A percentile compares a stretch with the other conserved stretches of the same genome.
Evolutionary conservation across 2,329 filamentous ascomycete genomes (phyloP).

Genomic region (Scortechinia acanthostroma): DNA sequence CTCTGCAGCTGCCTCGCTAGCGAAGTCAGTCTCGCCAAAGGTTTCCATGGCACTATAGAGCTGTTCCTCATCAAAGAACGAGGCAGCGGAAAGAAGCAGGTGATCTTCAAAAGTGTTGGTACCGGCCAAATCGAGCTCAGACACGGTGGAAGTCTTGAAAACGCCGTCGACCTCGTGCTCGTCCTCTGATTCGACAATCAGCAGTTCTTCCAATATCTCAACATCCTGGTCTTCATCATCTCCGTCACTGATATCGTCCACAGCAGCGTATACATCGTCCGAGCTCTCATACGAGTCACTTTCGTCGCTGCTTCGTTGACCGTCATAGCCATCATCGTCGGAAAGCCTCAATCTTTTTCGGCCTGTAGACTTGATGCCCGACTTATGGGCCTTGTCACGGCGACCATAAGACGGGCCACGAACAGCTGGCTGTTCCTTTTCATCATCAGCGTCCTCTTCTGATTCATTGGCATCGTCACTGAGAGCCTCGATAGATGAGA

Average conservation of each 20-base stretch:
- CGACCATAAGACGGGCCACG: not conserved
- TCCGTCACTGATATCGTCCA: slow-evolving; percentile 43
- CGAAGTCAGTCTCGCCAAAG: slow-evolving; percentile 1
- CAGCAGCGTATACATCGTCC: slow-evolving; percentile 35
- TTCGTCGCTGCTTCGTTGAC: not conserved
- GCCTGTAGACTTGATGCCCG: not conserved
- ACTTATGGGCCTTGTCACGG: not conserved
- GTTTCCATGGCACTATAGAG: not conserved
- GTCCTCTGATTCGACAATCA: slow-evolving; percentile 26
- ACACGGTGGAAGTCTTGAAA: not conserved
- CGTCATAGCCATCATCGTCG: not conserved
- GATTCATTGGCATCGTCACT: not conserved
- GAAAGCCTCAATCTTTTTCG: not conserved
- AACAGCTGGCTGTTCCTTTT: not conserved
- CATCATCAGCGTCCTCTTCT: not conserved
- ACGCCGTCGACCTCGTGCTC: not conserved
- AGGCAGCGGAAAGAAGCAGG: not conserved
- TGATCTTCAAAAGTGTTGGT: not conserved
- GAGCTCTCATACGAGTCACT: slow-evolving; percentile 18
- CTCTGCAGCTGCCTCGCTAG: slow-evolving; percentile 1
- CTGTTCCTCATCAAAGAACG: slow-evolving; percentile 1
- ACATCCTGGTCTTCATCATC: slow-evolving; percentile 42
- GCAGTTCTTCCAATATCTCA: slow-evolving; percentile 39
- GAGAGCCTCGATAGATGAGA: not conserved
- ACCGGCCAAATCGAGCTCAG: not conserved